phyloP scores from a whole-genome alignment of 306 rosid species.

The Rosa lucieae region DNA sequence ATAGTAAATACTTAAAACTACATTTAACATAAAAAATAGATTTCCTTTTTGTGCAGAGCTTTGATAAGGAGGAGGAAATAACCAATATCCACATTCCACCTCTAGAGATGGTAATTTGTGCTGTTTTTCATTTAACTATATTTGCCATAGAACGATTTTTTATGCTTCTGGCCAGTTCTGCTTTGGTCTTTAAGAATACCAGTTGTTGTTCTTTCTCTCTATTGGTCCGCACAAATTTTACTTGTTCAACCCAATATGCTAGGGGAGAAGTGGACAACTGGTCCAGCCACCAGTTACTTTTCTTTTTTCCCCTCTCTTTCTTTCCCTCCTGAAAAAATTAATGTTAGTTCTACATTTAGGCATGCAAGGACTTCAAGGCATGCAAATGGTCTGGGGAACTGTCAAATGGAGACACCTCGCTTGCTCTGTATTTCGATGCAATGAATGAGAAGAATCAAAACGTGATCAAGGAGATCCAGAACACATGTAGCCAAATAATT shows the following conservation, averaged over 20 bases:
- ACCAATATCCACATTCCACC: constrained; percentile 53
- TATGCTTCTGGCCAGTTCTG: background rate
- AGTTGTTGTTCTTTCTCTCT: background rate
- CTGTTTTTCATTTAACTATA: constrained; percentile 3
- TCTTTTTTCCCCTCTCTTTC: background rate
- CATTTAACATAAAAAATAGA: constrained; percentile 12
- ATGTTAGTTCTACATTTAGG: constrained; percentile 38
- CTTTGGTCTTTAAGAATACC: background rate
- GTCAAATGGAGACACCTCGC: constrained; percentile 66
- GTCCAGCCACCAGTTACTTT: background rate
- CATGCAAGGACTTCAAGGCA: constrained; percentile 81
- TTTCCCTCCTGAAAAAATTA: background rate
- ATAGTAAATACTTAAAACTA: constrained; percentile 11
- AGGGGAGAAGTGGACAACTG: background rate
- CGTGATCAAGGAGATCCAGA: constrained; percentile 53
- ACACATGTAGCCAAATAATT: constrained; percentile 59
- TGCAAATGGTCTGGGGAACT: constrained; percentile 77
- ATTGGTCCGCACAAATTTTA: background rate
- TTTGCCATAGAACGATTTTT: background rate
- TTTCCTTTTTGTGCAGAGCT: constrained; percentile 62
- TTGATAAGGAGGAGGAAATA: constrained; percentile 83
- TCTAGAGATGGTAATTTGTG: constrained; percentile 85
- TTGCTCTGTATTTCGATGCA: constrained; percentile 70
- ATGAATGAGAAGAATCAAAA: constrained; percentile 58
- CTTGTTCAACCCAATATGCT: background rate